Percentiles rank a stretch among this genome's conserved stretches.
phyloP scores from a whole-genome alignment of 768 basidiomycete species.

The Rhizopogon rudus region DNA sequence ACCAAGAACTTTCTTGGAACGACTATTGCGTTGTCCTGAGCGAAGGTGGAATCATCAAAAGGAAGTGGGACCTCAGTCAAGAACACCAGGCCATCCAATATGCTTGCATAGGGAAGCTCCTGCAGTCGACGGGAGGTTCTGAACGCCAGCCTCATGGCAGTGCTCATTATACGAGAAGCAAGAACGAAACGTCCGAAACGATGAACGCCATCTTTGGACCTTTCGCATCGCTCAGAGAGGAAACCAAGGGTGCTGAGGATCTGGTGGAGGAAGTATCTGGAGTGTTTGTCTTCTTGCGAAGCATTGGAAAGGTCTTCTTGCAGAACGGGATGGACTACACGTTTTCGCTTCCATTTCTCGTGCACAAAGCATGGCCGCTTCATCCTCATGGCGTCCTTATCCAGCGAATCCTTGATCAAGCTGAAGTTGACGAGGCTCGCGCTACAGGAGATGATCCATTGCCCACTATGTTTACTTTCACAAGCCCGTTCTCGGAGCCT shows the following conservation, averaged over 20 bases:
- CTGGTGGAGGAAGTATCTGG: constrained; percentile 41
- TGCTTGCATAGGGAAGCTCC: constrained; percentile 74
- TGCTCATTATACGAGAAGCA: constrained; percentile 23
- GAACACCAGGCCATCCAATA: constrained; percentile 73
- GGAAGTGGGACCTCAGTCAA: constrained; percentile 70
- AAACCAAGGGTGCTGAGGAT: constrained; percentile 31
- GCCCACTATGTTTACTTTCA: constrained; percentile 79
- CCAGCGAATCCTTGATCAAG: constrained; percentile 64
- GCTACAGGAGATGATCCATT: constrained; percentile 60
- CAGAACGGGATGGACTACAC: constrained; percentile 71
- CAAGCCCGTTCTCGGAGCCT: constrained; percentile 72
- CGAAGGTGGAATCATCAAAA: constrained; percentile 60
- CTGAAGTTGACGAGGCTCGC: constrained; percentile 63
- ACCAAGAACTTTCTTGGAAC: constrained; percentile 71
- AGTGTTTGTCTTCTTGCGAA: constrained; percentile 75
- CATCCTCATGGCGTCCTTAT: constrained; percentile 77
- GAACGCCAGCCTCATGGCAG: constrained; percentile 19
- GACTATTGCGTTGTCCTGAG: constrained; percentile 56
- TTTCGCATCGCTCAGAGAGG: constrained; percentile 25
- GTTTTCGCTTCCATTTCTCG: constrained; percentile 77
- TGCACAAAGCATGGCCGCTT: constrained; percentile 73
- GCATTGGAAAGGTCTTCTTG: constrained; percentile 66
- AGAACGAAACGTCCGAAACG: constrained; percentile 9
- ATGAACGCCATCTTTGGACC: constrained; percentile 35
- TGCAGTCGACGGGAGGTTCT: constrained; percentile 37